phyloP scores from a whole-genome alignment of 257 asterid species.

The Solanum sparsipilum region DNA sequence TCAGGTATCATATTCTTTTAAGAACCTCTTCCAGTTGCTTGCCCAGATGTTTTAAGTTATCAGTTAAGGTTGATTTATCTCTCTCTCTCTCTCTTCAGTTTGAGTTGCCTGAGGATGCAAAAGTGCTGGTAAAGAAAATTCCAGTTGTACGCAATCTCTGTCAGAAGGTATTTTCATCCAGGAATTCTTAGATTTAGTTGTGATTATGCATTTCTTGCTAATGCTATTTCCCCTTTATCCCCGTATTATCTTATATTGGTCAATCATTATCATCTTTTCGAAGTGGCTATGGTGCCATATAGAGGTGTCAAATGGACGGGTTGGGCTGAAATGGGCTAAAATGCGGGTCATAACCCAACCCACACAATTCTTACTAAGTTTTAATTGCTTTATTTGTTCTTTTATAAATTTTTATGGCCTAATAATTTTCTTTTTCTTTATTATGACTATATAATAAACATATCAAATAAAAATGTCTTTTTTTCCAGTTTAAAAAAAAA shows the following conservation, averaged over 20 bases:
- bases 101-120: slow-evolving; percentile 62
- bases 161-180: slow-evolving; percentile 49
- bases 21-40: neutral
- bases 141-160: slow-evolving; percentile 75
- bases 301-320: neutral
- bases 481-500: neutral
- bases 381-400: neutral
- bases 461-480: no score
- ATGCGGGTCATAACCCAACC: neutral
- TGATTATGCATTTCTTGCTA: neutral
- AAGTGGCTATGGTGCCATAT: neutral
- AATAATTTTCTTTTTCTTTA: neutral
- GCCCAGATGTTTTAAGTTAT: neutral
- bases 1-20: slow-evolving; percentile 41
- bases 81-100: slow-evolving; percentile 34
- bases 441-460: neutral
- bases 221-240: neutral
- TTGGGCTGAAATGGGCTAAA: neutral
- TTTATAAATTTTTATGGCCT: neutral
- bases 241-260: neutral
- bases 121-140: slow-evolving; percentile 50
- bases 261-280: neutral
- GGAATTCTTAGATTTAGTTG: neutral
- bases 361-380: neutral
- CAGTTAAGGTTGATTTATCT: neutral